phyloP scores from a whole-genome alignment of 129 eudicot species.

The Pseudognaphalium luteoalbum region DNA sequence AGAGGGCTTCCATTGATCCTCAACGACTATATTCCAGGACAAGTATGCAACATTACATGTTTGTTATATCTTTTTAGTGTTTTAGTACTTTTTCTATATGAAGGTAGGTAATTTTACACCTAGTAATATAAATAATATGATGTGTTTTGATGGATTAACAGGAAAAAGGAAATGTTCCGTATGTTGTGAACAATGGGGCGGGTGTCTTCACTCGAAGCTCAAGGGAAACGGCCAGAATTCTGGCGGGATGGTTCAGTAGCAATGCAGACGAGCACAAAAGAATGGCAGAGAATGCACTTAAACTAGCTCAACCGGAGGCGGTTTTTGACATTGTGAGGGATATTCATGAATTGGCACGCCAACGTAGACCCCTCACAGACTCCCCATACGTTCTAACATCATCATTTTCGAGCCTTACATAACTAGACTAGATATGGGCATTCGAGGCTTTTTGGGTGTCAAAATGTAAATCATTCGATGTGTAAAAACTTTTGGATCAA shows the following conservation, averaged over 20 bases:
- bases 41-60: slow-evolving; percentile 44
- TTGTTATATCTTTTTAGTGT: not conserved
- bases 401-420: slow-evolving; percentile 64
- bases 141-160: slow-evolving; percentile 20
- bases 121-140: slow-evolving; percentile 2
- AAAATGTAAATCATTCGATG: slow-evolving; percentile 19
- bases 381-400: slow-evolving; percentile 62
- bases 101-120: not conserved
- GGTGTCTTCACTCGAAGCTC: slow-evolving; percentile 85
- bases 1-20: slow-evolving; percentile 95
- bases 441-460: slow-evolving; percentile 24
- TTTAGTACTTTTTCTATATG: not conserved
- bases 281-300: slow-evolving; percentile 80
- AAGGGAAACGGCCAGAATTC: slow-evolving; percentile 64
- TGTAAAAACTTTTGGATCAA: not conserved
- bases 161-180: slow-evolving; percentile 96
- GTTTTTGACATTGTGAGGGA: slow-evolving; percentile 93
- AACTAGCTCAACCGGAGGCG: slow-evolving; percentile 83
- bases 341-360: slow-evolving; percentile 73
- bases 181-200: slow-evolving; percentile 86
- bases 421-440: slow-evolving; percentile 11
- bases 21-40: slow-evolving; percentile 96
- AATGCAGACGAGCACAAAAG: slow-evolving; percentile 61
- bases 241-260: slow-evolving; percentile 87
- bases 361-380: slow-evolving; percentile 69